phyloP scores from a whole-genome alignment of 129 eudicot genomes.

The Flaveria ramosissima region DNA sequence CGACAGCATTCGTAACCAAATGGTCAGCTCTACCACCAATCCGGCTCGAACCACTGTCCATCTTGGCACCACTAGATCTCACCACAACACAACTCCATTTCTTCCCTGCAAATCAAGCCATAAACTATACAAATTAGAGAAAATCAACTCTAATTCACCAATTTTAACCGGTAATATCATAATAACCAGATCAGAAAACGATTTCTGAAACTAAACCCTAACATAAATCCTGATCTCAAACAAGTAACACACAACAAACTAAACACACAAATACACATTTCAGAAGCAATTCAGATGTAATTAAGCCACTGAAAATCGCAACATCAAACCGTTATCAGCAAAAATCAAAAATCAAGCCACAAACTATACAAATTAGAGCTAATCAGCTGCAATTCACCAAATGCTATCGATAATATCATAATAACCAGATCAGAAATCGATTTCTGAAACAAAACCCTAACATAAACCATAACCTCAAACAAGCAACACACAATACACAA shows the following conservation, averaged over 20 bases:
- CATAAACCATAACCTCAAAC: not conserved
- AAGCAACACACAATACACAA: not conserved
- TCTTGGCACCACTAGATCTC: slow-evolving; percentile 47
- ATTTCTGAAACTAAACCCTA: slow-evolving; percentile 15
- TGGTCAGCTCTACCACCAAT: slow-evolving; percentile 41
- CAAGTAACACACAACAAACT: not conserved
- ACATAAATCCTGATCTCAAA: not conserved
- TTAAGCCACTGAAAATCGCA: not conserved
- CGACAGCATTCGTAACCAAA: slow-evolving; percentile 65
- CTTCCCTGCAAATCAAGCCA: slow-evolving; percentile 42
- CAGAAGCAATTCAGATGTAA: slow-evolving; percentile 2
- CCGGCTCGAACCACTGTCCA: slow-evolving; percentile 22
- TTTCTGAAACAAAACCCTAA: slow-evolving; percentile 12
- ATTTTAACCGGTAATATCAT: not conserved
- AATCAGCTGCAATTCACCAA: not conserved
- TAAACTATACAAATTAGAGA: not conserved
- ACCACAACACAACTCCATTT: slow-evolving; percentile 44
- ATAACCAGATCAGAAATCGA: not conserved
- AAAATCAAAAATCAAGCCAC: too few species aligned
- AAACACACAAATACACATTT: not conserved
- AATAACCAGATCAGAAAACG: not conserved
- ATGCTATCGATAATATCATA: not conserved
- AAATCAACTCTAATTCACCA: not conserved
- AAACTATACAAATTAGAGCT: too few species aligned
- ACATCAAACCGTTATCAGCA: slow-evolving; percentile 8